Evolutionary conservation across 345 rosid genomes (phyloP).

Genomic region (Aquilaria yunnanensis): DNA sequence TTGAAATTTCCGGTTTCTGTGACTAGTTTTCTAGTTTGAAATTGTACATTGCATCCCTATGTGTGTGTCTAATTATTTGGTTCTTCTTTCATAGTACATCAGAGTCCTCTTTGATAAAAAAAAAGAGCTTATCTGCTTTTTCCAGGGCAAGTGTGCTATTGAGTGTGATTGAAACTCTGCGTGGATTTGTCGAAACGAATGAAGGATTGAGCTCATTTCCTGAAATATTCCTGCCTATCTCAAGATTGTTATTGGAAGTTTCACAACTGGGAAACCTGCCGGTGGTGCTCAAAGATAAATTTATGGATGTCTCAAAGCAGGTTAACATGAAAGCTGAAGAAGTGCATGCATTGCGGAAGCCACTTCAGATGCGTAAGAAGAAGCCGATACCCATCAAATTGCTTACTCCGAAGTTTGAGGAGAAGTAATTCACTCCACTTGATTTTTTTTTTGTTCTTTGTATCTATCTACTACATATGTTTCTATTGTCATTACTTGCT

Average conservation of each 20-base stretch:
- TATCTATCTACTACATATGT: neutral
- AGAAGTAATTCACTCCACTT: constrained; percentile 31
- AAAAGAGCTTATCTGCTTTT: neutral
- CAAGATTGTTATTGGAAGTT: constrained; percentile 44
- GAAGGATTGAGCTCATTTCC: constrained; percentile 64
- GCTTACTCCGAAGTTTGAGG: constrained; percentile 80
- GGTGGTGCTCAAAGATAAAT: constrained; percentile 40
- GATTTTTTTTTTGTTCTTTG: neutral
- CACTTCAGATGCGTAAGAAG: constrained; percentile 72
- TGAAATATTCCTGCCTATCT: constrained; percentile 64
- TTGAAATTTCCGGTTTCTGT: too few species aligned
- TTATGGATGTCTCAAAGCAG: constrained; percentile 38
- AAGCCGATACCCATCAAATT: constrained; percentile 70
- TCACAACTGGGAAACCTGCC: constrained; percentile 50
- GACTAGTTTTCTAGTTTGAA: too few species aligned
- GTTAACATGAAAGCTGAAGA: constrained; percentile 51
- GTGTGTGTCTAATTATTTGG: too few species aligned
- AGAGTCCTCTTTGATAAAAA: too few species aligned
- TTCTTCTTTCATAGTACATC: too few species aligned
- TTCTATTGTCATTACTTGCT: neutral
- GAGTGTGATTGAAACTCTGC: constrained; percentile 54
- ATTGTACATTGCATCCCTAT: too few species aligned
- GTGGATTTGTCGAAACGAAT: constrained; percentile 51
- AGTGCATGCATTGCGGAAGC: constrained; percentile 43
- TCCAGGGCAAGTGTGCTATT: constrained; percentile 65